Conservation (phyloP, 192 early-diverging fungal genomes). For the Funneliformis geosporum region DNA sequence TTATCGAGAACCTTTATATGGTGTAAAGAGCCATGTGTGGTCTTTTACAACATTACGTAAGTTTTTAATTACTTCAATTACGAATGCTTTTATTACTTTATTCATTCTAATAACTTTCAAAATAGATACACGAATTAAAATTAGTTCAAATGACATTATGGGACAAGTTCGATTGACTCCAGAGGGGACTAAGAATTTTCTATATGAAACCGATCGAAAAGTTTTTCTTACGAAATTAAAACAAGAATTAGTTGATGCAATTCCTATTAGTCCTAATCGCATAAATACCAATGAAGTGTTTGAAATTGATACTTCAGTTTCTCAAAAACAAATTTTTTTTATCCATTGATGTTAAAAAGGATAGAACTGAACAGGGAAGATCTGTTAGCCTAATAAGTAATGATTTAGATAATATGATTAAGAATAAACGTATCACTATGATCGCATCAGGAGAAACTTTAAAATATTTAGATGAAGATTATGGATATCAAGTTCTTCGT, state of each 20-base stretch:
- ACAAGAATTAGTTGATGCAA: neutral
- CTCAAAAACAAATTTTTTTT: neutral
- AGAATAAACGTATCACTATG: neutral
- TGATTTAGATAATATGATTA: neutral
- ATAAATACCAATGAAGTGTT: neutral
- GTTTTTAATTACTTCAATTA: neutral
- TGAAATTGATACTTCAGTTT: neutral
- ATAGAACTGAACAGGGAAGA: neutral
- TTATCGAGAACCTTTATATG: neutral
- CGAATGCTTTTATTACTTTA: neutral
- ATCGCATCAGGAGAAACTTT: neutral
- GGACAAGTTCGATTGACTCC: neutral
- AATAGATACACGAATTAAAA: neutral
- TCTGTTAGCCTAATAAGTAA: neutral
- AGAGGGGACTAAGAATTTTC: neutral
- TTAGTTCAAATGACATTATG: neutral
- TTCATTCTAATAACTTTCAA: neutral
- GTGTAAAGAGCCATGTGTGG: neutral
- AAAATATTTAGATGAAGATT: neutral
- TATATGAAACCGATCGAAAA: neutral
- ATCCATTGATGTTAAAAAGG: neutral
- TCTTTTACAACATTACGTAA: neutral
- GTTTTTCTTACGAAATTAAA: neutral
- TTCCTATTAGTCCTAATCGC: neutral
- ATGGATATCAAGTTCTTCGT: neutral